A percentile compares a stretch with the other conserved stretches of the same genome.
Conservation (phyloP, 176 grass and related monocot species). For the Aegilops tauschii region DNA sequence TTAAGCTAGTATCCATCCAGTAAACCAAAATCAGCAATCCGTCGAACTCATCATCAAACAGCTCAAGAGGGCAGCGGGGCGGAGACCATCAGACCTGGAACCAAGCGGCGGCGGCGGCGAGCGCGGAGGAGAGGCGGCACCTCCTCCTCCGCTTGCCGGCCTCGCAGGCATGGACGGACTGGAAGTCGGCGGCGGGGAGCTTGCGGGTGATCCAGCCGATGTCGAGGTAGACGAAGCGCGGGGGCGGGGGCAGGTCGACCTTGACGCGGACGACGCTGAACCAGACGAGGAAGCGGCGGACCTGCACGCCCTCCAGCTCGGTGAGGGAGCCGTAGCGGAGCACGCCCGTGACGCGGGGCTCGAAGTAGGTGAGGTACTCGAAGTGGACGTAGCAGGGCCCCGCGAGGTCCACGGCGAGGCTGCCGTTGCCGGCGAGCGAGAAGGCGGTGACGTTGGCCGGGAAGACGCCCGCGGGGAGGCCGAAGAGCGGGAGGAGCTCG, state of each 20-base stretch:
- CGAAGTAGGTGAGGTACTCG: slow-evolving; percentile 57
- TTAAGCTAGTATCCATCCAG: background rate
- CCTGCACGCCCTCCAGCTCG: slow-evolving; percentile 47
- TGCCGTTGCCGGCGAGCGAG: slow-evolving; percentile 51
- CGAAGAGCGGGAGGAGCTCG: slow-evolving; percentile 62
- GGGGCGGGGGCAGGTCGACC: slow-evolving; percentile 65
- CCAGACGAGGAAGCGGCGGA: slow-evolving; percentile 73
- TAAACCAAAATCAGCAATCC: background rate
- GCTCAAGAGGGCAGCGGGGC: no score
- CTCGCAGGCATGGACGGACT: slow-evolving; percentile 59
- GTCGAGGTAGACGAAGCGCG: slow-evolving; percentile 65
- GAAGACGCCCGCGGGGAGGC: slow-evolving; percentile 62
- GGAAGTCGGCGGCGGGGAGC: slow-evolving; percentile 55
- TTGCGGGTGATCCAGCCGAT: slow-evolving; percentile 74
- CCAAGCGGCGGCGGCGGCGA: slow-evolving; percentile 36
- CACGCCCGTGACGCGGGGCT: slow-evolving; percentile 33
- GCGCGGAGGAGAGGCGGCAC: slow-evolving; percentile 44
- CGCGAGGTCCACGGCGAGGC: slow-evolving; percentile 58
- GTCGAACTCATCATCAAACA: background rate
- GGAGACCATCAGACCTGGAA: slow-evolving; percentile 30
- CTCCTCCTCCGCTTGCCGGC: background rate
- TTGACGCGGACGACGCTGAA: slow-evolving; percentile 57
- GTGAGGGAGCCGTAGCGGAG: slow-evolving; percentile 60
- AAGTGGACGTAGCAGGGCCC: slow-evolving; percentile 58
- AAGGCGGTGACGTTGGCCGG: slow-evolving; percentile 59